Base-by-base conservation (phyloP, 495 filamentous ascomycete species). In the Tuber melanosporum region DNA sequence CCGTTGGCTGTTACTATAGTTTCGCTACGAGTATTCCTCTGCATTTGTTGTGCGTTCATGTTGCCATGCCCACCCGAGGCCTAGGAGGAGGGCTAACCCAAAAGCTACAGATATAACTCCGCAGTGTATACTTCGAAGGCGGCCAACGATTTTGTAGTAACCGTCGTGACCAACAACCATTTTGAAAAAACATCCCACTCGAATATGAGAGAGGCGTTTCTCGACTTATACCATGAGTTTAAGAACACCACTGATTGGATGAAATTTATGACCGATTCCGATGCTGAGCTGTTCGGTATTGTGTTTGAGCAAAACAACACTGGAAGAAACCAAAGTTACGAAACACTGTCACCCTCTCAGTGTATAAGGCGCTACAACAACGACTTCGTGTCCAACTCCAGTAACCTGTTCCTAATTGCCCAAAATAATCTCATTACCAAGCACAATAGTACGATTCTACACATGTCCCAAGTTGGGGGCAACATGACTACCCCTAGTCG, bases 111-210 rank as follows among this genome's bases (percentile, higher is more conserved):
- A 10, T 74, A 49, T 32, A 71, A 70, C n/a, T 74, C 76, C 15
- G 72, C 52, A 10, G 71, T 77, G 26, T 74, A 70, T 46, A 46
- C 45, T 32, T 66, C 76, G 32, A 20, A 74, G 19, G 36, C 39
- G 12, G 66, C 52, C 14, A 71, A 74, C 17, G 14, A 36, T 10
- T 77, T 70, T 42, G 57, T 26, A 7, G 20, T 49, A 7, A 36
- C 49, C 14, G 9, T 44, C 1, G 57, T 74, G 8, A 22, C 49
- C 7, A 52, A 76, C 41, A 32, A 26, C 15, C 39, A 15, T 49
- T 32, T 41, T 70, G 22, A n/a, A 20, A 10, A 3, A 39, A 12
- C 2, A 4, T 36, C 32, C 12, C 41, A 57, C 32, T 20, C 70
- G 20, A 73, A 73, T 20, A 45, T 46, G 17, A 73, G 46, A 20